Evolutionary conservation across 78 protist genomes (phyloP), one percentile per base, ranked within the genome.

Genomic region (Dictyostelium purpureum): DNA sequence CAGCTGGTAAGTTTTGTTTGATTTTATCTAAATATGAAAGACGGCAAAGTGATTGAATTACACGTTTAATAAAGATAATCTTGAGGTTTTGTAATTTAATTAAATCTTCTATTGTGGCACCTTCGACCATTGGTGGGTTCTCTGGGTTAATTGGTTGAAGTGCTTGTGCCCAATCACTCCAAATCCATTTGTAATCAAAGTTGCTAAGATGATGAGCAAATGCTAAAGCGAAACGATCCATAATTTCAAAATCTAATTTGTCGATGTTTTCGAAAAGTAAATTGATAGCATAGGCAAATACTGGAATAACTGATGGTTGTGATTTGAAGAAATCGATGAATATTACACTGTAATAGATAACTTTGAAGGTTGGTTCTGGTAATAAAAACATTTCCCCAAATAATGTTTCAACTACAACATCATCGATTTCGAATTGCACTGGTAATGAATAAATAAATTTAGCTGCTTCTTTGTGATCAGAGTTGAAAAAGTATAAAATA

Each of bases 131-230:
- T 52, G 59, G 4, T 33, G 70, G 61, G 4, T 51, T 43, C 7
- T 54, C 73, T 54, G 35, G 33, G 18, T 33, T 35, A 35, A 12
- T 19, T 31, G 35, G 66, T 38, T 37, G 70, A 28, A 28, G 38
- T 21, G 45, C 18, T 26, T 40, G 52, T 10, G 51, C 73, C 92
- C 92, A 85, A 59, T 85, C 92, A 1, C 43, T 11, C 92, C 92
- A 85, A 28, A 85, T 77, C 92, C 92, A 85, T 45, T 85, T 85
- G 54, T 40, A 85, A 42, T 85, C 92, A 47, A 67, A 85, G 70
- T 85, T 85, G 19, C 61, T 38, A 9, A 85, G 52, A 85, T 85
- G 92, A 51, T 85, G 92, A 1, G 92, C 92, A 73, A 85, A 85
- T 47, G 79, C 52, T 11, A 56, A n/a, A 5, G 92, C 67, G 11